Evolutionary conservation across 352 stramenopile genomes (phyloP).

Genomic region (Phytopythium montanum): DNA sequence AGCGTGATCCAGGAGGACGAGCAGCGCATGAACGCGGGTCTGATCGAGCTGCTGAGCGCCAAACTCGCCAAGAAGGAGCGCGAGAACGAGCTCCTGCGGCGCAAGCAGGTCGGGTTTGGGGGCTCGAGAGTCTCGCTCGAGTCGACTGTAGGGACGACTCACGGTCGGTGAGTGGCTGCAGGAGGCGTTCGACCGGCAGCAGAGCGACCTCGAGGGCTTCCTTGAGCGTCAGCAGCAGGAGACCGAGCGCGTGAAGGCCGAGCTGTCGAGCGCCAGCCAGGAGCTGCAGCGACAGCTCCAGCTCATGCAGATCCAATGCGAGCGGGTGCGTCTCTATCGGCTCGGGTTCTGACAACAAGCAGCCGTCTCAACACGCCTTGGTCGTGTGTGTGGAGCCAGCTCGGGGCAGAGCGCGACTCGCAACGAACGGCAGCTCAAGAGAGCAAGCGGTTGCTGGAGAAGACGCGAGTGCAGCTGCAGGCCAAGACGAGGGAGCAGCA

Average conservation of each 20-base stretch:
- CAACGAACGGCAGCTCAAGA: constrained; percentile 32
- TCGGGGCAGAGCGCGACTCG: constrained; percentile 30
- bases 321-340: constrained; percentile 20
- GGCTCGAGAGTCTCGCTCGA: background rate
- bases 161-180: constrained; percentile 1
- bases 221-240: constrained; percentile 27
- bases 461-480: constrained; percentile 23
- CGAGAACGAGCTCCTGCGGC: constrained; percentile 43
- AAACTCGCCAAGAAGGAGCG: constrained; percentile 67
- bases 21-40: constrained; percentile 46
- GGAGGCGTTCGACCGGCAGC: constrained; percentile 13
- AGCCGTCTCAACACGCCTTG: background rate
- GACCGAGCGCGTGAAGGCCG: constrained; percentile 7
- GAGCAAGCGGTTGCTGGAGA: constrained; percentile 35
- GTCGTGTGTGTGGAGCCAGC: constrained; percentile 2
- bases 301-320: constrained; percentile 32
- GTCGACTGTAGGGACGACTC: background rate
- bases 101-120: constrained; percentile 19
- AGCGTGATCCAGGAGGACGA: constrained; percentile 43
- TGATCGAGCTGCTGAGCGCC: constrained; percentile 57
- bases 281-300: constrained; percentile 36
- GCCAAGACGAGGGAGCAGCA: constrained; percentile 17
- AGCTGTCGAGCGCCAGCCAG: constrained; percentile 28
- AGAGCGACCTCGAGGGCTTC: constrained; percentile 19
- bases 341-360: too few relatives aligned